phyloP scores from a whole-genome alignment of 129 eudicot species.

The sunflower (Helianthus annuus) region DNA sequence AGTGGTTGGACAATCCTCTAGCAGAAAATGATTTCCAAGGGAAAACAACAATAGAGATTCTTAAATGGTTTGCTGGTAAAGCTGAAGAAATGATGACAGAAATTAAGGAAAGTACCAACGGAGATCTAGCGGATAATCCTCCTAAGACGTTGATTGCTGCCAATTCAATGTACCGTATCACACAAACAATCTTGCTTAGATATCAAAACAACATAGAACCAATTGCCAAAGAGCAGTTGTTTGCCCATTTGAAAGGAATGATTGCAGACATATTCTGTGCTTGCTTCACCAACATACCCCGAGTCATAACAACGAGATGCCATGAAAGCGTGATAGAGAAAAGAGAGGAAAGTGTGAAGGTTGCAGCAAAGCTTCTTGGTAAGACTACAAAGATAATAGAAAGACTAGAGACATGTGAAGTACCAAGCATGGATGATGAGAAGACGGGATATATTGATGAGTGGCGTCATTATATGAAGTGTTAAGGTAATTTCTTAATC shows the following conservation, averaged over 20 bases:
- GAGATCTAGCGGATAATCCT: not conserved
- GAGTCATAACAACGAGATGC: too few species aligned
- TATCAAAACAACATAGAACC: not conserved
- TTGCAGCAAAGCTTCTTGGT: too few species aligned
- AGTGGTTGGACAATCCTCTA: constrained; percentile 34
- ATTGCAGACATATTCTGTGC: not conserved
- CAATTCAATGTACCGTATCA: constrained; percentile 46
- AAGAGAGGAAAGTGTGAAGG: too few species aligned
- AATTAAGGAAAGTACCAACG: not conserved
- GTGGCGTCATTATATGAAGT: too few species aligned
- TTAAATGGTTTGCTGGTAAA: constrained; percentile 26
- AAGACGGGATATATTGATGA: too few species aligned
- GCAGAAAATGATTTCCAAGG: not conserved
- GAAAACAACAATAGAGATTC: constrained; percentile 13
- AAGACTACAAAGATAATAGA: too few species aligned
- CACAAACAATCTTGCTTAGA: constrained; percentile 28
- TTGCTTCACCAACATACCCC: too few species aligned
- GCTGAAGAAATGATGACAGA: constrained; percentile 2
- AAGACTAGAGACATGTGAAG: too few species aligned
- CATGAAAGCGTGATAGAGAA: too few species aligned
- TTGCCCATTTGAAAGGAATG: constrained; percentile 21
- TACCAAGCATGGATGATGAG: too few species aligned
- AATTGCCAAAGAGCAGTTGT: not conserved
- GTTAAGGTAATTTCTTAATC: too few species aligned
- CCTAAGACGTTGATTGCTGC: constrained; percentile 28